These are phyloP conservation scores for Aegilops tauschii DNA, from an alignment of 176 grass and related monocot genomes.

Conservation along the genomic window DNA sequence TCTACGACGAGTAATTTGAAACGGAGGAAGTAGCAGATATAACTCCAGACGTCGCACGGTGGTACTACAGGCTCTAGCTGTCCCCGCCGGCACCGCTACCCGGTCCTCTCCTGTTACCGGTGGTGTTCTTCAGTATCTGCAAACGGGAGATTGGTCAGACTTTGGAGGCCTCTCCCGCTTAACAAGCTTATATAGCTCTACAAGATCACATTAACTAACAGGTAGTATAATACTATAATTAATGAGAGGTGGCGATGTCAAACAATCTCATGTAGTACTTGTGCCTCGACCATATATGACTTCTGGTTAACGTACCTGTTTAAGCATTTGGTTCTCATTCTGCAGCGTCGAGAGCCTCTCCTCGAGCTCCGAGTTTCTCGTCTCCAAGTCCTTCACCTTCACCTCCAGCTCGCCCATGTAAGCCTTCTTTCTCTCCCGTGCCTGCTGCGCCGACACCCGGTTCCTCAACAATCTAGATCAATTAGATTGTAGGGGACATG, in stretches of 20 bases:
- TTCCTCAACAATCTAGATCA: conserved; percentile 64
- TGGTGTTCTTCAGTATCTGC: conserved; percentile 94
- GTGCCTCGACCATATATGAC: not conserved
- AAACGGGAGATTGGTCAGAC: not conserved
- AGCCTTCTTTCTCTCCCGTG: conserved; percentile 82
- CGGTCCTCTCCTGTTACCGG: conserved; percentile 71
- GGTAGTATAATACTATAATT: not conserved
- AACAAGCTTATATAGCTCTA: not conserved
- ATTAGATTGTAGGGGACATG: not conserved
- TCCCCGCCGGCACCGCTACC: conserved; percentile 49
- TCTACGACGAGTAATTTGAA: no score
- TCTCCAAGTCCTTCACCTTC: conserved; percentile 65
- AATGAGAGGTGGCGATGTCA: not conserved
- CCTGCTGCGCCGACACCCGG: conserved; percentile 79
- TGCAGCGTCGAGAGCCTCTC: conserved; percentile 73
- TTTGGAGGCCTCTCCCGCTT: not conserved
- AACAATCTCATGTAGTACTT: no score
- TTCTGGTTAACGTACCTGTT: conserved; percentile 35
- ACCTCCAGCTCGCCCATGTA: conserved; percentile 67
- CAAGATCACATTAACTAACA: not conserved
- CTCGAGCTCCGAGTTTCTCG: conserved; percentile 73
- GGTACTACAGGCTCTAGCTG: conserved; percentile 9
- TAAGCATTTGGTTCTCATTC: conserved; percentile 91
- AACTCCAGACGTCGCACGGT: not conserved
- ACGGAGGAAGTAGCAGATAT: not conserved